A percentile compares a stretch with the other conserved stretches of the same genome.
Evolutionary conservation across 2,329 filamentous ascomycete species (phyloP).

Genomic region (Acephala macrosclerotiorum): DNA sequence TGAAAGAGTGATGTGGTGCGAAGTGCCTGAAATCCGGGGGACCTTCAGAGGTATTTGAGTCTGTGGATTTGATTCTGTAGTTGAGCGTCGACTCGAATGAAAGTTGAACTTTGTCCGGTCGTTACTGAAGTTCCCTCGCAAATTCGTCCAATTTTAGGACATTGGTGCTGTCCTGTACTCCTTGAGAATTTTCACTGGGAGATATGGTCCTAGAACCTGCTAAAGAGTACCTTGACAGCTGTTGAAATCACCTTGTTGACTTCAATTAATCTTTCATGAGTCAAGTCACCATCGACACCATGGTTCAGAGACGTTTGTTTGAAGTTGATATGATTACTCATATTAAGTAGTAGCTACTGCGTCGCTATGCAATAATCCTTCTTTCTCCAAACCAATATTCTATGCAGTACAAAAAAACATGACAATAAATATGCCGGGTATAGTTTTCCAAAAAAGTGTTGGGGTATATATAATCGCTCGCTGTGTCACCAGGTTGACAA

Average conservation of each 20-base stretch:
- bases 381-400: slow-evolving; percentile 4
- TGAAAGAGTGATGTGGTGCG: too few relatives aligned
- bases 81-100: too few relatives aligned
- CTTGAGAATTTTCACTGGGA: background rate
- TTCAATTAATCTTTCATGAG: background rate
- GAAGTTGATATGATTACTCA: background rate
- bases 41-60: too few relatives aligned
- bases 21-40: too few relatives aligned
- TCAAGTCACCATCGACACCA: background rate
- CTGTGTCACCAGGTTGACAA: slow-evolving; percentile 30
- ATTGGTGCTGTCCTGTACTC: too few relatives aligned
- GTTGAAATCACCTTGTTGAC: background rate
- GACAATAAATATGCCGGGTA: slow-evolving; percentile 27
- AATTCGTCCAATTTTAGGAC: too few relatives aligned
- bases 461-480: slow-evolving; percentile 38
- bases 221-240: background rate
- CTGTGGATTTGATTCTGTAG: too few relatives aligned
- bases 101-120: too few relatives aligned
- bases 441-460: slow-evolving; percentile 29
- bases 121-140: too few relatives aligned
- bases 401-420: slow-evolving; percentile 8
- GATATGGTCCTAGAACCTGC: too few relatives aligned
- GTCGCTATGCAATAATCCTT: background rate
- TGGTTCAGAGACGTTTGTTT: background rate
- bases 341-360: background rate